Base-by-base conservation (phyloP, 2,329 filamentous ascomycete genomes). In the Simplicillium sp. region DNA sequence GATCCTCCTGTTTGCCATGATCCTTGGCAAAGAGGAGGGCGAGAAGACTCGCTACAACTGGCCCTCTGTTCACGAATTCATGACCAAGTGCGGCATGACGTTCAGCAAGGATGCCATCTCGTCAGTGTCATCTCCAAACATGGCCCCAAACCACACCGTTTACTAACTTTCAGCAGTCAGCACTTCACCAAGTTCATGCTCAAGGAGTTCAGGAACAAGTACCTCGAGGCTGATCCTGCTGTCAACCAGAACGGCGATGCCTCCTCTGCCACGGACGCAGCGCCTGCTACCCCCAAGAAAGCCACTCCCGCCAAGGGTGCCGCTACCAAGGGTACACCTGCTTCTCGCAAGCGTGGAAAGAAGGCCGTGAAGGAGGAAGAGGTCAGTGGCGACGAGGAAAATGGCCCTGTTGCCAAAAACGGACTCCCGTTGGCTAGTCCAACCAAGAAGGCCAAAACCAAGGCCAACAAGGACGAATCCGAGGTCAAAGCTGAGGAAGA, bases 101-200 rank as follows among this genome's bases (percentile, higher is more conserved):
- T 66, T 65, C 28, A 60, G 57, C 41, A 57, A 59, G 29, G 59
- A 61, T n/a, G 63, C 63, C 29, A 56, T 66, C 31, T 55, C 50
- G 63, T 66, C 50, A 32, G 61, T 55, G 11, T 28, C 7, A 16
- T 31, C 11, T 34, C 9, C 36, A 25, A 25, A 25, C 5, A 9
- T 16, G 9, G 17, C 37, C 6, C n/a, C 6, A n/a, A 11, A 7
- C 13, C 11, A n/a, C 37, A 14, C 7, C 18, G n/a, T 11, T 20
- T 32, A 11, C n/a, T 20, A 8, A 12, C 37, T 3, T 29, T 13
- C n/a, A 7, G 34, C 34, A 66, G 63, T 3, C 63, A 66, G 47
- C 62, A 61, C 36, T 65, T 61, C 48, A 54, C 52, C 47, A 66
- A 66, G 48, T 45, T 47, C 15, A 58, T 66, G 46, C 48, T 64